phyloP scores from a whole-genome alignment of 139 green algal species.

The Raphidocelis subcapitata region DNA sequence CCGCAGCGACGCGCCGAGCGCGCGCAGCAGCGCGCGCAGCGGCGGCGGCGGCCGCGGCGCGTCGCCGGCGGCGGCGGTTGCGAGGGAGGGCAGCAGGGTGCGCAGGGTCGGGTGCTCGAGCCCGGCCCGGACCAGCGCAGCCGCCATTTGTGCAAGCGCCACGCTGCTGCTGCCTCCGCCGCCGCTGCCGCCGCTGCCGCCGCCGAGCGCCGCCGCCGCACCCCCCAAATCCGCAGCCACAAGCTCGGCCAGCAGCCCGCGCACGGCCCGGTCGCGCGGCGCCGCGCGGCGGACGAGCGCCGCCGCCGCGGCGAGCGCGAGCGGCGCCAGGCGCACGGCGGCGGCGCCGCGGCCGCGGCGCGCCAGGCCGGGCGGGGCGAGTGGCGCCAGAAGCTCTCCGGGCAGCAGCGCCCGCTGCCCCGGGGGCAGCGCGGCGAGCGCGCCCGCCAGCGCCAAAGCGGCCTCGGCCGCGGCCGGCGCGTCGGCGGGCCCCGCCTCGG shows the following conservation, averaged over 20 bases:
- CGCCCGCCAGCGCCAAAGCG: constrained; percentile 10
- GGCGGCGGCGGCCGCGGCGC: constrained; percentile 11
- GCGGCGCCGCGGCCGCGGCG: constrained; percentile 2
- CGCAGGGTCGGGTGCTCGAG: neutral
- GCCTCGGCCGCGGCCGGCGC: neutral
- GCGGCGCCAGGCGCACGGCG: constrained; percentile 13
- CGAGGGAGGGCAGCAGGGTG: neutral
- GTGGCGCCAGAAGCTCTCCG: neutral
- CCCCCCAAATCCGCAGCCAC: too few relatives aligned
- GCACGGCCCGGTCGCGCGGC: too few relatives aligned
- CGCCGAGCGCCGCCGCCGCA: constrained; percentile 20
- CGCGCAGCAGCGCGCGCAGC: constrained; percentile 27
- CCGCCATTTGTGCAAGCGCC: neutral
- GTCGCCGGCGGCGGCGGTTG: neutral
- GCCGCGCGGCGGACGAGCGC: neutral
- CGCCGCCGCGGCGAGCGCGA: neutral
- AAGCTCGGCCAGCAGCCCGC: too few relatives aligned
- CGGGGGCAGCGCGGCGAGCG: neutral
- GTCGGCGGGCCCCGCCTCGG: constrained; percentile 1
- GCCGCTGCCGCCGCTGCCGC: constrained; percentile 21
- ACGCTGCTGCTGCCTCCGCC: neutral
- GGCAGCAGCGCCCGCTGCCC: constrained; percentile 30
- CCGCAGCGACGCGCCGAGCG: constrained; percentile 19
- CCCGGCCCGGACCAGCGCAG: neutral
- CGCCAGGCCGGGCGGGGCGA: constrained; percentile 18